Evolutionary conservation across 2,329 filamentous ascomycete species (phyloP), one percentile per base, ranked within the genome.

Genomic region (Trematosphaeria pertusa): DNA sequence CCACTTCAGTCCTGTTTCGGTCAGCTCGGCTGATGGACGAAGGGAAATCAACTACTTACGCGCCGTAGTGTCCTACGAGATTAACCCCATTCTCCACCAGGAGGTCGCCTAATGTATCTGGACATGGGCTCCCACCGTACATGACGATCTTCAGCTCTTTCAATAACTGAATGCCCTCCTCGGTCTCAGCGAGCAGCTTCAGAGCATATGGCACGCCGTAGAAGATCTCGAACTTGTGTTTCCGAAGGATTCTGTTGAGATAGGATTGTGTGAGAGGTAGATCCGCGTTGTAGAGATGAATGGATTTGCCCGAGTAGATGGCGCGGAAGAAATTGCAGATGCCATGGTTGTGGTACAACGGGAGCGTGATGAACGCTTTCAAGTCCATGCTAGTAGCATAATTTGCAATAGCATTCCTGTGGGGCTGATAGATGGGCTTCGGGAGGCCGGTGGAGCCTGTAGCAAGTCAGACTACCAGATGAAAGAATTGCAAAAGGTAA

Each of bases 161-260:
- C 17, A 86, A 63, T 2, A 73, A 69, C 1, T 70, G 59, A n/a
- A 85, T 74, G 0, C 85, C 85, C 18, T 79, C 75, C 0, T 79
- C 70, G 0, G 77, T 77, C 61, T 88, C 86, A 0, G 80, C 78
- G 3, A 88, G 73, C 0, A 88, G 69, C 58, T 87, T 87, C 11
- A 88, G 67, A 0, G 82, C 80, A 54, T 87, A 88, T 0, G 86
- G 85, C 0, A 88, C 85, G 2, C 76, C 78, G 45, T 86, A 80
- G 35, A 87, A 81, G n/a, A 81, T 80, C 49, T 86, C 76, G 2
- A 78, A 75, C 3, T 74, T 36, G 37, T 61, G 53, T 17, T 55
- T 40, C 3, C 47, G 42, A 10, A 64, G 30, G 4, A 61, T 59
- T 1, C 37, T 51, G 11, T 50, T 54, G 3, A 62, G 38, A 31